Conservation (phyloP, 2,329 filamentous ascomycete genomes). For the Diaporthe humulicola region DNA sequence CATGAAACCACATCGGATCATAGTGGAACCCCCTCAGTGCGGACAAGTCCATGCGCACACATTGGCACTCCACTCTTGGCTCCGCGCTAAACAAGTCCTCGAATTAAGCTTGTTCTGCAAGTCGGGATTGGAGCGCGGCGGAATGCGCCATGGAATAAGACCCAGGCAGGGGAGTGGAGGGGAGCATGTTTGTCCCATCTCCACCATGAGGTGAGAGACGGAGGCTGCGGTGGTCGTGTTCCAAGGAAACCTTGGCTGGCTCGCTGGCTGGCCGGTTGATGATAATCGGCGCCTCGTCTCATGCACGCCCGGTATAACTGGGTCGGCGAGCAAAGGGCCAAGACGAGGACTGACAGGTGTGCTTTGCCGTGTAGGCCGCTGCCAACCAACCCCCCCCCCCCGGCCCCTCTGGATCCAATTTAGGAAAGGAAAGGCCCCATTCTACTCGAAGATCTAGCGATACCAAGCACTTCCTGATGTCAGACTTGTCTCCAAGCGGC, state of each 20-base stretch:
- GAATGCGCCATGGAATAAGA: slow-evolving; percentile 7
- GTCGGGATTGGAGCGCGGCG: slow-evolving; percentile 31
- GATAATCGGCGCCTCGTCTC: slow-evolving; percentile 6
- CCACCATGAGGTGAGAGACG: slow-evolving; percentile 1
- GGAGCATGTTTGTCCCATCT: neutral
- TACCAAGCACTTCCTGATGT: slow-evolving; percentile 19
- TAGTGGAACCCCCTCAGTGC: slow-evolving; percentile 11
- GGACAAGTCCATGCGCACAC: slow-evolving; percentile 4
- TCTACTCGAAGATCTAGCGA: neutral
- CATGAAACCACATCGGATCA: slow-evolving; percentile 34
- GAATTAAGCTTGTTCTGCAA: slow-evolving; percentile 40
- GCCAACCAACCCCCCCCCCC: neutral
- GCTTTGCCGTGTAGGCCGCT: neutral
- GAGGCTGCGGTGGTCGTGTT: slow-evolving; percentile 8
- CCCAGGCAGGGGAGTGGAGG: neutral
- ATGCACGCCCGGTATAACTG: slow-evolving; percentile 6
- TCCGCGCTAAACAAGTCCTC: slow-evolving; percentile 37
- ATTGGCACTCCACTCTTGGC: slow-evolving; percentile 32
- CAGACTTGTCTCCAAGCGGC: slow-evolving; percentile 22
- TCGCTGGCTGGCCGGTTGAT: neutral
- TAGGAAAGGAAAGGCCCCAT: neutral
- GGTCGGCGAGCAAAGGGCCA: slow-evolving; percentile 2
- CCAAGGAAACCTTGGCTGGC: slow-evolving; percentile 17
- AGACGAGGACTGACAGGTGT: neutral
- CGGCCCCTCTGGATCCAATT: neutral